A percentile compares a stretch with the other conserved stretches of the same genome.
phyloP scores from a whole-genome alignment of 2,329 filamentous ascomycete species.

The Colletotrichum paranaense region DNA sequence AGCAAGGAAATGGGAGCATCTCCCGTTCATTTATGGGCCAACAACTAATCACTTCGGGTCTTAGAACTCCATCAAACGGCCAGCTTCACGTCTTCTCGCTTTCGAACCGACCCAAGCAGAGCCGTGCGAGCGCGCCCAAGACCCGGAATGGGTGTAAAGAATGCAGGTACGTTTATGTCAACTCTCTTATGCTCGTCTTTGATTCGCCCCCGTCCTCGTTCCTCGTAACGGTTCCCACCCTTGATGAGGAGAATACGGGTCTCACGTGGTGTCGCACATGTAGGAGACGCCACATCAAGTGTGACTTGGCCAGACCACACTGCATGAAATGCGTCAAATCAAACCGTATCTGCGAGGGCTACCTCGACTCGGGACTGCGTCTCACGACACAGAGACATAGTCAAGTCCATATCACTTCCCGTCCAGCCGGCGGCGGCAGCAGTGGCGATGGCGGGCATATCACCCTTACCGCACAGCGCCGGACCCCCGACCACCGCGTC shows the following conservation, averaged over 20 bases:
- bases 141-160: conserved; percentile 28
- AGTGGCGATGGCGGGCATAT: not conserved
- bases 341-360: conserved; percentile 18
- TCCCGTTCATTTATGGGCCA: not conserved
- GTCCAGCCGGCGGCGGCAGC: too few relatives aligned
- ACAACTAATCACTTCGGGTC: not conserved
- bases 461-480: not conserved
- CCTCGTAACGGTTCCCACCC: not conserved
- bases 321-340: conserved; percentile 48
- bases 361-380: not conserved
- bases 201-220: not conserved
- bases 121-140: conserved; percentile 21
- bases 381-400: not conserved
- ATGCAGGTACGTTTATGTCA: conserved; percentile 27
- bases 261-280: not conserved
- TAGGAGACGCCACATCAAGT: conserved; percentile 53
- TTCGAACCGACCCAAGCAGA: conserved; percentile 11
- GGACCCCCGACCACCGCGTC: not conserved
- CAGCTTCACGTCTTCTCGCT: conserved; percentile 24
- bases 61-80: not conserved
- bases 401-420: not conserved
- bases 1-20: not conserved
- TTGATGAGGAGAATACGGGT: not conserved
- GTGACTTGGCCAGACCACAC: conserved; percentile 53
- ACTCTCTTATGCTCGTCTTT: not conserved